Evolutionary conservation across 73 alveolate species (phyloP), one percentile per base, ranked within the genome.

Genomic region (Symbiodinium natans): DNA sequence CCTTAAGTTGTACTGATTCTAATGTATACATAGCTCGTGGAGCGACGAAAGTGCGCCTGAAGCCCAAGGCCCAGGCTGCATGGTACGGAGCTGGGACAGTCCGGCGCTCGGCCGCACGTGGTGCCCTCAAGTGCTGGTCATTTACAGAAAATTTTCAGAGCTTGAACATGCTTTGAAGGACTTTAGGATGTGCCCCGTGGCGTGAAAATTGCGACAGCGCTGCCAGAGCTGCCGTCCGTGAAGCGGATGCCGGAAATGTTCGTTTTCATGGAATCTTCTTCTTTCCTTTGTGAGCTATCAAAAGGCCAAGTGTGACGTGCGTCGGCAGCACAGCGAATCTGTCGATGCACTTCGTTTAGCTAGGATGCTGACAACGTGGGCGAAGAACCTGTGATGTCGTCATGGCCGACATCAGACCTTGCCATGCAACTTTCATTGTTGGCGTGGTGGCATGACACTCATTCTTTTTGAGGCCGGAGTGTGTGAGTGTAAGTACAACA

Each of bases 381-480:
- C 9, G 77, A 21, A 63, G 77, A 63, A 17, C 87, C 87, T 15
- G 87, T 80, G 54, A 80, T 41, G n/a, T 80, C 87, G 54, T 80
- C 87, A 39, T 80, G 87, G 54, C 87, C 87, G 36, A 80, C 87
- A 80, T 39, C 87, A 15, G 87, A 39, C 87, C 87, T 80, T 1
- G 52, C n/a, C 36, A n/a, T 33, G 84, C 8, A 34, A 63, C n/a
- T n/a, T n/a, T n/a, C n/a, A n/a, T n/a, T n/a, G n/a, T n/a, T n/a
- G n/a, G n/a, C n/a, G n/a, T n/a, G n/a, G n/a, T n/a, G n/a, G n/a
- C n/a, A n/a, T n/a, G n/a, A n/a, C n/a, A n/a, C n/a, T n/a, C n/a
- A n/a, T n/a, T n/a, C n/a, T n/a, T n/a, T n/a, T n/a, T n/a, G n/a
- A n/a, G n/a, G n/a, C n/a, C n/a, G n/a, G n/a, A n/a, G n/a, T n/a